phyloP scores from a whole-genome alignment of 306 rosid species.

The Medicago lupulina region DNA sequence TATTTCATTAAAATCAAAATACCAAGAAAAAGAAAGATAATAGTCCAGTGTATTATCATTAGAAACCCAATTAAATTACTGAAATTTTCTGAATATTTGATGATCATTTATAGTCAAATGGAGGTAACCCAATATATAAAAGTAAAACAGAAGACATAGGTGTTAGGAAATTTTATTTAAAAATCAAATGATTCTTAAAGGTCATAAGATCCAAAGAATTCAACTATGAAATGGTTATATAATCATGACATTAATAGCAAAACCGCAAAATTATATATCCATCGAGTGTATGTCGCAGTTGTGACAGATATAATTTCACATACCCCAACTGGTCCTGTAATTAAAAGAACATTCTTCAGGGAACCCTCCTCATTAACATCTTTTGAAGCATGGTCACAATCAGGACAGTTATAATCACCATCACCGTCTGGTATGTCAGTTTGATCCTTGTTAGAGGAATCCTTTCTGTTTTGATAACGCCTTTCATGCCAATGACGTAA shows the following conservation, averaged over 20 bases:
- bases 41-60: conserved; percentile 7
- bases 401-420: conserved; percentile 52
- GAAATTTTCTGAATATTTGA: conserved; percentile 15
- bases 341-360: conserved; percentile 70
- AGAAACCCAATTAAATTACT: conserved; percentile 4
- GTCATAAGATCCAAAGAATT: neutral
- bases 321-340: conserved; percentile 94
- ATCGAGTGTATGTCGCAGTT: conserved; percentile 6
- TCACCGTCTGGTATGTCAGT: conserved; percentile 34
- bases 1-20: conserved; percentile 22
- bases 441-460: conserved; percentile 44
- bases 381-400: conserved; percentile 56
- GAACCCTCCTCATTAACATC: conserved; percentile 48
- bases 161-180: neutral
- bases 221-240: conserved; percentile 14
- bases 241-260: conserved; percentile 30
- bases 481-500: conserved; percentile 73
- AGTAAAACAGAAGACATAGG: neutral
- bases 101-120: neutral
- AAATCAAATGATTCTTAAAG: conserved; percentile 25
- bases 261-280: conserved; percentile 1
- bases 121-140: conserved; percentile 9
- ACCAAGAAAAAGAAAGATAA: conserved; percentile 30
- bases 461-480: conserved; percentile 50
- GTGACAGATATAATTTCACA: conserved; percentile 32